These are phyloP conservation scores for Stenogyne calaminthoides DNA, from an alignment of 305 asterid species.

Conservation along the genomic window DNA sequence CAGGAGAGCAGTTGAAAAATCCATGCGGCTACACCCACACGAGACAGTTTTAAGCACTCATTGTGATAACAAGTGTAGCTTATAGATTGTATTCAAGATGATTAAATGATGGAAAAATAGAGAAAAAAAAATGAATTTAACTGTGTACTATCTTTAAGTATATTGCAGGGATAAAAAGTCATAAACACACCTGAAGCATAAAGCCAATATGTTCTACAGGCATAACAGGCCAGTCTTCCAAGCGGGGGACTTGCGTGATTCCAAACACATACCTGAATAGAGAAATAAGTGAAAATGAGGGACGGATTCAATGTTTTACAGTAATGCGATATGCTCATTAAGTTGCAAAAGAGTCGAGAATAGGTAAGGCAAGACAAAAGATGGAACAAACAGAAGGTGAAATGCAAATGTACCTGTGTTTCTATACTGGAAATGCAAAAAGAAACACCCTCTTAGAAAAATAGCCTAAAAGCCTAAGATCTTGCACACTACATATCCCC, in stretches of 20 bases:
- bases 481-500: not conserved
- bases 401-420: not conserved
- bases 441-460: not conserved
- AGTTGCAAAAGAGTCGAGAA: not conserved
- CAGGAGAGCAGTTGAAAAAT: conserved; percentile 95
- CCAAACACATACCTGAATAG: conserved; percentile 83
- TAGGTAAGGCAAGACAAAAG: not conserved
- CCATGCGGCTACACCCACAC: conserved; percentile 80
- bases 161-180: no score
- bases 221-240: conserved; percentile 99
- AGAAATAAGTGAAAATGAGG: not conserved
- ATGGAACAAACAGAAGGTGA: not conserved
- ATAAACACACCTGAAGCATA: conserved; percentile 71
- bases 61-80: not conserved
- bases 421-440: not conserved
- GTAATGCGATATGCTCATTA: not conserved
- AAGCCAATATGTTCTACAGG: conserved; percentile 91
- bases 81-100: not conserved
- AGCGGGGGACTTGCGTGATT: conserved; percentile 85
- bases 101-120: not conserved
- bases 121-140: no score
- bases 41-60: not conserved
- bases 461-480: not conserved
- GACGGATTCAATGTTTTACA: not conserved
- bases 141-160: not conserved